Evolutionary conservation across 2,329 filamentous ascomycete genomes (phyloP), one percentile per base, ranked within the genome.

Genomic region (Ceratocystis huliohia): DNA sequence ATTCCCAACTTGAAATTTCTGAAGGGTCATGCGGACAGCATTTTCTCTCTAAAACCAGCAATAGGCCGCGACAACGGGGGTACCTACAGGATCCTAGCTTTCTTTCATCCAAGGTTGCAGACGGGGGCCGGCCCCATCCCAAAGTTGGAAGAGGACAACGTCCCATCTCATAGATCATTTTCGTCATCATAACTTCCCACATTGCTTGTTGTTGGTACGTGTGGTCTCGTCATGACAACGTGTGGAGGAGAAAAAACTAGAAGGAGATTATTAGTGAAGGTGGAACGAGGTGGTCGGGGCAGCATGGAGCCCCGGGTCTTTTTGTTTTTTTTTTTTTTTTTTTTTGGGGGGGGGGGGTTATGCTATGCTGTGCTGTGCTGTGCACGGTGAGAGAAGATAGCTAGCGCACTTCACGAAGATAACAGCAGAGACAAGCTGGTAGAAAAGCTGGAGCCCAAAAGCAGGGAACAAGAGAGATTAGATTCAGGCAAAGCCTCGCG

Each of bases 21-120:
- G 56, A 59, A 59, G 28, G 28, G 56, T 59, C 56, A 59, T 30
- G 56, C 33, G 56, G 48, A 53, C 48, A 56, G 48, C 48, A 59
- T 59, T 33, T 59, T 59, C 56, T 33, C 28, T n/a, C 28, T 30
- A 20, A 20, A 25, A 8, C 8, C 33, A 59, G 17, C 3, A 33
- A n/a, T 41, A 41, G 56, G 56, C 17, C 56, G 28, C 20, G 15
- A 30, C 17, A 6, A 59, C 56, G 56, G 25, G 28, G 56, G 56
- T n/a, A 59, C 20, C 25, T 10, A 59, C 17, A 59, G 17, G 56
- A 59, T 59, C 56, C 56, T 59, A 59, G 56, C 56, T 59, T 20
- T 59, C 56, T 20, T 59, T 59, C 56, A 59, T 28, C 56, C 56
- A 30, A 41, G 56, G 30, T n/a, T 30, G 22, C 33, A n/a, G 28